A percentile compares a stretch with the other conserved stretches of the same genome.
phyloP scores from a whole-genome alignment of 305 asterid genomes.

The Vinca major region DNA sequence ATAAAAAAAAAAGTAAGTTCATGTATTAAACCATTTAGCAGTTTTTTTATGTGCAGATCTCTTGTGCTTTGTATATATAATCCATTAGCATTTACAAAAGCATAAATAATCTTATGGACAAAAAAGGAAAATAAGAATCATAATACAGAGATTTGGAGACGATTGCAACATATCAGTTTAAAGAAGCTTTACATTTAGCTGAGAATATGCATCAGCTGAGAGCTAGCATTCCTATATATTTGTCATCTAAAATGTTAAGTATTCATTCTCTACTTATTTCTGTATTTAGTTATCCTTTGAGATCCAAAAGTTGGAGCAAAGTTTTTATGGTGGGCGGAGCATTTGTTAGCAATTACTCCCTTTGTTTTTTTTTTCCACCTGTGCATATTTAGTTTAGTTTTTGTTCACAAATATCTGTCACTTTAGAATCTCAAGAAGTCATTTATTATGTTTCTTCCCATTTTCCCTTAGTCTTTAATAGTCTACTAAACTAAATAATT shows the following conservation, averaged over 20 bases:
- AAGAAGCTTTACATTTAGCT: not conserved
- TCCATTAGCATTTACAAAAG: not conserved
- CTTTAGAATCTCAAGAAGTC: too few relatives aligned
- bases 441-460: too few relatives aligned
- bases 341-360: not conserved
- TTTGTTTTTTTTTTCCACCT: too few relatives aligned
- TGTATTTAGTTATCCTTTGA: not conserved
- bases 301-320: not conserved
- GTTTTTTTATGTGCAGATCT: too few relatives aligned
- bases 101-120: not conserved
- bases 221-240: not conserved
- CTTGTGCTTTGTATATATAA: not conserved
- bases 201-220: not conserved
- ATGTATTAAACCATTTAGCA: not conserved
- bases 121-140: not conserved
- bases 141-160: not conserved
- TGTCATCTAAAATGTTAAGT: not conserved
- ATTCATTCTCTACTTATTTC: not conserved
- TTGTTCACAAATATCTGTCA: too few relatives aligned
- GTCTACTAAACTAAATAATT: too few relatives aligned
- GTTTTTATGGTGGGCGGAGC: not conserved
- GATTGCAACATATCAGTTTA: not conserved
- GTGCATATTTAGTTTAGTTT: too few relatives aligned
- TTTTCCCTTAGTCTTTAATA: too few relatives aligned
- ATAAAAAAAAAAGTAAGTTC: not conserved